Base-by-base conservation (phyloP, 1,139 yeast genomes). In the Debaryomyces subglobosus region DNA sequence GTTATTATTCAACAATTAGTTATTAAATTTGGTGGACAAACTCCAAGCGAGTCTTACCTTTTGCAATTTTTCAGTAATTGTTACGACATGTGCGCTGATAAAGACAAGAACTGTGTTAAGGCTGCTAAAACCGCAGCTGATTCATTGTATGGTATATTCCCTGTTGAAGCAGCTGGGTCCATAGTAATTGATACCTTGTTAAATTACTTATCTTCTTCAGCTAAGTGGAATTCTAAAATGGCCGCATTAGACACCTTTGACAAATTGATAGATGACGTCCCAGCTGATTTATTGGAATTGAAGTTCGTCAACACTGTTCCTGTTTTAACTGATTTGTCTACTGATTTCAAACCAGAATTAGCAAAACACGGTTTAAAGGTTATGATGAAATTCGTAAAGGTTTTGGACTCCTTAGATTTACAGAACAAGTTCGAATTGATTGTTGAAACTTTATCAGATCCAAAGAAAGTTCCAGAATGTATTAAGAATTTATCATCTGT, bases 301-400 rank as follows among this genome's bases (percentile, higher is more conserved):
- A 83, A 85, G 57, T 92, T 94, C 68, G 83, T 86, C 52, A 82
- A 80, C 50, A 81, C 89, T 8, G 83, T 94, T 24, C 99, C 99
- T 23, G 81, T 88, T 7, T 78, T 94, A 60, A 89, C 96, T 39
- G 96, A 89, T 67, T 81, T 86, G 69, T 83, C 96, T 57, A 94
- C 96, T 51, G 99, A 94, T 69, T 90, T 94, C 79, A 94, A 94
- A 74, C 97, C 97, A 2, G 99, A 94, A 71, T 79, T 94, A 53
- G 90, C 97, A 37, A 86, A 88, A 61, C 90, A 84, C 53, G 98
- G 97, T 57, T 74, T 84, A 57, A 78, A 79, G 57, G 78, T 89
- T 12, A 77, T 91, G 68, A 79, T 82, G 44, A 80, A 79, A 50
- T 89, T 87, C 60, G 96, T 92, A 55, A 80, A 82, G 59, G 87